Evolutionary conservation across 495 filamentous ascomycete genomes (phyloP), one percentile per base, ranked within the genome.

Genomic region (Neurospora sp.): DNA sequence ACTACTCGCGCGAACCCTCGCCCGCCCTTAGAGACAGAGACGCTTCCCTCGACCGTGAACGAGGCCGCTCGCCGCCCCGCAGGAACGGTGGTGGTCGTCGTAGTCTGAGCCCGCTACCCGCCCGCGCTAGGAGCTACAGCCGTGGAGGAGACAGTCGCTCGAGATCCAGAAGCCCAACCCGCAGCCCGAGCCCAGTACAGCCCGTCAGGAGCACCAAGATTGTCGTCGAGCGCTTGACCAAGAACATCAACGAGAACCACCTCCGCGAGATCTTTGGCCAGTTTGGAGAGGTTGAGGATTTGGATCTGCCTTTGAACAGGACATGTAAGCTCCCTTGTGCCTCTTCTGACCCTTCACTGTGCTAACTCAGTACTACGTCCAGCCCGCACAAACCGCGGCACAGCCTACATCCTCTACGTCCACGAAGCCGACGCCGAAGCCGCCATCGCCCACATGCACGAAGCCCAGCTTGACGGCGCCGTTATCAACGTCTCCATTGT

Each of bases 381-480:
- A 97, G 94, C 92, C 83, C 90, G 91, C 77, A 94, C 90, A 68
- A 98, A 98, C 75, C 91, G 94, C 69, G 94, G 96, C 70, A 96
- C 95, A 11, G 96, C 96, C 53, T 99, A 98, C 80, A 94, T 99
- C 70, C 83, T 97, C 39, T 99, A 93, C 81, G 82, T 88, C 61
- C 85, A 90, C 69, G 88, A 93, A 44, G 85, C 89, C 61, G 91
- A 94, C 75, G 96, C 96, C 42, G 93, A 97, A 77, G 85, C 89
- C 20, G 96, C 96, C 35, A 96, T 99, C 75, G 89, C 94, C 65
- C 92, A 97, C 78, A 98, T 99, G 96, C 96, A 99, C 80, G 96
- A 99, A 85, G 93, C 93, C 16, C 93, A 98, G 75, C 83, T 99
- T 59, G 96, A 99, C 83, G 96, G 96, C 46, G 87, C 91, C 18